A percentile compares a stretch with the other conserved stretches of the same genome.
phyloP scores from a whole-genome alignment of 2,329 filamentous ascomycete genomes.

The Fusarium bulbicola region DNA sequence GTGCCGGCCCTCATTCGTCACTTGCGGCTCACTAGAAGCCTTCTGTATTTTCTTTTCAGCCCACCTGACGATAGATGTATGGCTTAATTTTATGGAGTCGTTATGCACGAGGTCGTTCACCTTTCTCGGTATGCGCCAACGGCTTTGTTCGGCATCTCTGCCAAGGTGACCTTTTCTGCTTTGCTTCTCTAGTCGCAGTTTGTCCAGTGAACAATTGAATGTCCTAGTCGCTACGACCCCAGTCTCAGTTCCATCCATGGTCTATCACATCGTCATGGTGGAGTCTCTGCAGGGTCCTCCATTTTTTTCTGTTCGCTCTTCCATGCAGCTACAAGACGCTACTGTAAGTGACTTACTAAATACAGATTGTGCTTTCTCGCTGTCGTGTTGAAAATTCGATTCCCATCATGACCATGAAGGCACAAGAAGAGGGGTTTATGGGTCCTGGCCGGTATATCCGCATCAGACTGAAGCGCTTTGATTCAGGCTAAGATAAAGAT shows the following conservation, averaged over 20 bases:
- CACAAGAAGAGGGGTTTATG: constrained; percentile 9
- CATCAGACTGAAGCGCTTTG: not conserved
- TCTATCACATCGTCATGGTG: constrained; percentile 33
- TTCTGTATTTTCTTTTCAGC: constrained; percentile 11
- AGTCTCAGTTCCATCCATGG: not conserved
- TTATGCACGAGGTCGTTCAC: not conserved
- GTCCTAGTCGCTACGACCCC: not conserved
- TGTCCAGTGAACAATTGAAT: constrained; percentile 3
- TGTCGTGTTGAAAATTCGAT: constrained; percentile 17
- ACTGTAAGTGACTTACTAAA: constrained; percentile 23
- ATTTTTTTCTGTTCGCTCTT: constrained; percentile 23
- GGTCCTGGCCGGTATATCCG: constrained; percentile 3
- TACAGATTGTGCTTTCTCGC: constrained; percentile 20
- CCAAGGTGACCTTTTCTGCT: not conserved
- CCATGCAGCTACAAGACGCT: constrained; percentile 20
- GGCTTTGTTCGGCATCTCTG: constrained; percentile 1
- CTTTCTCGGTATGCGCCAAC: not conserved
- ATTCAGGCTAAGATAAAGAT: not conserved
- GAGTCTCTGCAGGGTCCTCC: constrained; percentile 35
- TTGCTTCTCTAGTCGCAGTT: not conserved
- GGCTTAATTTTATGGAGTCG: constrained; percentile 5
- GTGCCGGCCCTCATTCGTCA: constrained; percentile 13
- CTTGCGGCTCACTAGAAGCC: constrained; percentile 9
- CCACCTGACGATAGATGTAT: constrained; percentile 18
- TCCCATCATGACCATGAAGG: constrained; percentile 8